Conservation (phyloP, 176 grass and related monocot genomes). For the Secale cereale region DNA sequence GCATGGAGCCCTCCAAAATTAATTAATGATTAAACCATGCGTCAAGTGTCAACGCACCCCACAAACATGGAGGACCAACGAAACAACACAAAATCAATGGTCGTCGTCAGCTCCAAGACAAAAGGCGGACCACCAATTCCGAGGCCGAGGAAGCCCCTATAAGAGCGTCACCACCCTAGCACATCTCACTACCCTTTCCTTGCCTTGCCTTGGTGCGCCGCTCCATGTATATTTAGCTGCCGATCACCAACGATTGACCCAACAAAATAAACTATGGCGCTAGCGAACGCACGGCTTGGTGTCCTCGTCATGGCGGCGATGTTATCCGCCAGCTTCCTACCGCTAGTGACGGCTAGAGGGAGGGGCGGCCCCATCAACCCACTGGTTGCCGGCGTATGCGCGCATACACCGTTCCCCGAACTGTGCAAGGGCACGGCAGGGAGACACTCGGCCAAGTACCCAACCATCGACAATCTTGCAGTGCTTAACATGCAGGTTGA, state of each 20-base stretch:
- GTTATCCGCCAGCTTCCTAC: constrained; percentile 9
- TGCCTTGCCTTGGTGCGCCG: neutral
- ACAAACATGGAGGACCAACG: neutral
- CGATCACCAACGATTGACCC: neutral
- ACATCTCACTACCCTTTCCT: constrained; percentile 1
- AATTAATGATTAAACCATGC: no score
- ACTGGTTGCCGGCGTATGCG: constrained; percentile 1
- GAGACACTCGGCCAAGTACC: constrained; percentile 35
- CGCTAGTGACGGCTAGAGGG: neutral
- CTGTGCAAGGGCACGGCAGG: constrained; percentile 33
- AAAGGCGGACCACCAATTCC: constrained; percentile 28
- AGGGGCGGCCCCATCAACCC: neutral
- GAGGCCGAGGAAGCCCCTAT: neutral
- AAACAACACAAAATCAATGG: constrained; percentile 7
- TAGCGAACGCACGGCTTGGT: neutral
- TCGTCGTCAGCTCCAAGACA: neutral
- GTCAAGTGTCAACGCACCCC: neutral
- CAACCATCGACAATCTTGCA: constrained; percentile 30
- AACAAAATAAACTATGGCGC: constrained; percentile 34
- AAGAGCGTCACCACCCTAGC: neutral
- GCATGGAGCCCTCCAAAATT: no score
- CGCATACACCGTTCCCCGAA: constrained; percentile 28
- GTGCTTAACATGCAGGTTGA: constrained; percentile 59
- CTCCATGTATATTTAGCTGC: neutral
- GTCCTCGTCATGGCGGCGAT: constrained; percentile 22